Conservation (phyloP, 768 basidiomycete species). For the Cubamyces lactineus region DNA sequence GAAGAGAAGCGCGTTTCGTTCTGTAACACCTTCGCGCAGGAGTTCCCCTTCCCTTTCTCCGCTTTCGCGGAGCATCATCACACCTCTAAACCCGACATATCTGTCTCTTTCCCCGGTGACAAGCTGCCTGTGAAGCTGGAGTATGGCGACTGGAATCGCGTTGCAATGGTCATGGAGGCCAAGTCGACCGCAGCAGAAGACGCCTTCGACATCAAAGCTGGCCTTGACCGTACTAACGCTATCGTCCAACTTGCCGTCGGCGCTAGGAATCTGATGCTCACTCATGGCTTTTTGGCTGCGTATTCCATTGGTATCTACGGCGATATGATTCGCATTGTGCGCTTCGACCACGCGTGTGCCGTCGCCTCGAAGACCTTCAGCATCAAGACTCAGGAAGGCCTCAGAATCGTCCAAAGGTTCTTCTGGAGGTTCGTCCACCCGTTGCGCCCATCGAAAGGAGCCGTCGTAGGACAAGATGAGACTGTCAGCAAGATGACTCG, state of each 20-base stretch:
- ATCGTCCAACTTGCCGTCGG: slow-evolving; percentile 7
- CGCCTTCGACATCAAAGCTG: neutral
- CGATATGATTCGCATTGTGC: slow-evolving; percentile 6
- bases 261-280: slow-evolving; percentile 11
- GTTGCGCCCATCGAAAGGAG: neutral
- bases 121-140: neutral
- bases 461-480: slow-evolving; percentile 14
- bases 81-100: neutral
- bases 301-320: slow-evolving; percentile 20
- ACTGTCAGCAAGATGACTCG: neutral
- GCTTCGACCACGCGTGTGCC: slow-evolving; percentile 19
- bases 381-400: neutral
- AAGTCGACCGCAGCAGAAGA: neutral
- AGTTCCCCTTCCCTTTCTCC: slow-evolving; percentile 15
- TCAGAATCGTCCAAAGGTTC: slow-evolving; percentile 3
- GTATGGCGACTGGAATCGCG: neutral
- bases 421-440: slow-evolving; percentile 22
- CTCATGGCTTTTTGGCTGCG: slow-evolving; percentile 5
- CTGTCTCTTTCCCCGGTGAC: slow-evolving; percentile 4
- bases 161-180: slow-evolving; percentile 14
- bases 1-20: slow-evolving; percentile 1
- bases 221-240: neutral
- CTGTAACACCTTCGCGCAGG: slow-evolving; percentile 11
- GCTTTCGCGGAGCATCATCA: slow-evolving; percentile 12
- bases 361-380: slow-evolving; percentile 10